Percentiles rank a stretch among this genome's conserved stretches.
These are phyloP conservation scores for Metarhizium guizhouense DNA, from an alignment of 2,329 filamentous ascomycete genomes.

Conservation along the genomic window DNA sequence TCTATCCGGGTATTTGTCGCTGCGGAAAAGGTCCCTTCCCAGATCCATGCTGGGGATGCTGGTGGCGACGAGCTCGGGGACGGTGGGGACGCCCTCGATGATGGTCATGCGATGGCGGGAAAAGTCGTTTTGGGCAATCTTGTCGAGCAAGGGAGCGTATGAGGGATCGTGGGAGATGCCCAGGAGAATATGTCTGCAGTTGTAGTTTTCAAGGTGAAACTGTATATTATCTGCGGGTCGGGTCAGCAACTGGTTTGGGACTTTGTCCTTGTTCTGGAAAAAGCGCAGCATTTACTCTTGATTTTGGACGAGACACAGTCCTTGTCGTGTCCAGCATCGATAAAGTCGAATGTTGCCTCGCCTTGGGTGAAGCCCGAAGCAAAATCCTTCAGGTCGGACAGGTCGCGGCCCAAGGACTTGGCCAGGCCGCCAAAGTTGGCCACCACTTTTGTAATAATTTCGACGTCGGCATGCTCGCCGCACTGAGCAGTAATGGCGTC, in stretches of 20 bases:
- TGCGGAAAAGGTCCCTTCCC: constrained; percentile 40
- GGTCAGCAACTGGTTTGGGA: neutral
- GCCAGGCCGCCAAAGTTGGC: constrained; percentile 44
- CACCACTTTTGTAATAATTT: constrained; percentile 47
- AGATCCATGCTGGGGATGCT: constrained; percentile 38
- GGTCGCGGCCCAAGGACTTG: constrained; percentile 40
- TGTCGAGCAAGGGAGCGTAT: constrained; percentile 51
- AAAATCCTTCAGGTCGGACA: constrained; percentile 45
- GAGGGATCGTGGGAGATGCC: constrained; percentile 54
- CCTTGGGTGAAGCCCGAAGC: constrained; percentile 50
- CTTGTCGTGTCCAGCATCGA: constrained; percentile 49
- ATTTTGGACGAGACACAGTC: constrained; percentile 53
- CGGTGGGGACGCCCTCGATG: constrained; percentile 43
- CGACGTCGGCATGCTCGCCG: constrained; percentile 34
- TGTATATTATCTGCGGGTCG: constrained; percentile 34
- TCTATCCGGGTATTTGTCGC: constrained; percentile 37
- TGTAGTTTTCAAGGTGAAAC: constrained; percentile 51
- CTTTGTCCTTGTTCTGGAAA: neutral
- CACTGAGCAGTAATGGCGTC: constrained; percentile 38
- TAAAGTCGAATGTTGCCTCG: constrained; percentile 52
- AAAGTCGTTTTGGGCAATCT: constrained; percentile 37
- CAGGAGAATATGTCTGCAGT: constrained; percentile 53
- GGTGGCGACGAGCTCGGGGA: constrained; percentile 39
- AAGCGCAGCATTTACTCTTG: constrained; percentile 34
- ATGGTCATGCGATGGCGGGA: constrained; percentile 38